Conservation (phyloP, 2,329 filamentous ascomycete genomes). For the Epichloe sibirici region DNA sequence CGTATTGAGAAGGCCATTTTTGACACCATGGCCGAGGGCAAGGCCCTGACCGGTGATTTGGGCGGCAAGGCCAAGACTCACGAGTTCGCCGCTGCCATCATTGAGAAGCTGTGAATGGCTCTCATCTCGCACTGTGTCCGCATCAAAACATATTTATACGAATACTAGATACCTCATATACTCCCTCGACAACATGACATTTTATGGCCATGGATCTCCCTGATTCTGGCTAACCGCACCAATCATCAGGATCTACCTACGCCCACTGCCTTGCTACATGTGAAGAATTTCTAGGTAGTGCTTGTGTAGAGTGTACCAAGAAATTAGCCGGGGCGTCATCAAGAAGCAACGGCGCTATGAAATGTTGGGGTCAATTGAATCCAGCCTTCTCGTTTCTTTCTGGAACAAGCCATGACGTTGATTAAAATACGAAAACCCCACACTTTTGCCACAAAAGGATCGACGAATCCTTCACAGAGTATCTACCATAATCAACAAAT, state of each 20-base stretch:
- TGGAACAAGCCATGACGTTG: background rate
- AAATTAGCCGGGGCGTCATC: conserved; percentile 12
- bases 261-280: conserved; percentile 4
- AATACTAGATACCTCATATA: conserved; percentile 1
- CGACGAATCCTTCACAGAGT: no score
- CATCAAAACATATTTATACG: background rate
- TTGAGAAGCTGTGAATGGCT: conserved; percentile 48
- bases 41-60: conserved; percentile 88
- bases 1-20: conserved; percentile 94
- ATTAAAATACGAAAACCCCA: no score
- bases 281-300: conserved; percentile 12
- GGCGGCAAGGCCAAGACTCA: conserved; percentile 92
- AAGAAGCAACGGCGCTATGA: conserved; percentile 19
- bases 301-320: conserved; percentile 19
- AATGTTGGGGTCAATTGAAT: background rate
- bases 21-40: conserved; percentile 88
- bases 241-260: conserved; percentile 2
- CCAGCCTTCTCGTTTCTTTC: background rate
- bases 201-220: background rate
- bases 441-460: no score
- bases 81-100: conserved; percentile 90
- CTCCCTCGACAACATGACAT: background rate
- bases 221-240: background rate
- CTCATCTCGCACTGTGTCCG: background rate
- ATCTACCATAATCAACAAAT: no score